phyloP scores from a whole-genome alignment of 2,329 filamentous ascomycete species.

The Pleoardoris graminearum region DNA sequence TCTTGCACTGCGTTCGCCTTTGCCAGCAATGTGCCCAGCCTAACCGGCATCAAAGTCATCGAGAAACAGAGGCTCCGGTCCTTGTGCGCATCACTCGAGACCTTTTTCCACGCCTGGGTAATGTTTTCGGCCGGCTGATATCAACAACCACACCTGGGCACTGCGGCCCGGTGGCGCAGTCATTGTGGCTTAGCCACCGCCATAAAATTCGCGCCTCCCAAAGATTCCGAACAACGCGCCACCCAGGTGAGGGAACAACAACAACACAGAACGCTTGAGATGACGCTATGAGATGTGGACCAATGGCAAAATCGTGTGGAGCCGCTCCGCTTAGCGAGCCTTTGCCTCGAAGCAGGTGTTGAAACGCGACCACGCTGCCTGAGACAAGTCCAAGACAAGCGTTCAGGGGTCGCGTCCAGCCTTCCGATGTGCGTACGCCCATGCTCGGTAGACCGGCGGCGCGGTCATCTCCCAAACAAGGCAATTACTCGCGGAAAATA shows the following conservation, averaged over 20 bases:
- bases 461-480: conserved; percentile 19
- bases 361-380: conserved; percentile 39
- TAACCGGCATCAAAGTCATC: conserved; percentile 11
- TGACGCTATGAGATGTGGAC: neutral
- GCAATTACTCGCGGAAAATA: conserved; percentile 22
- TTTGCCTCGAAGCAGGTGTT: conserved; percentile 30
- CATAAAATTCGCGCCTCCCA: too few relatives aligned
- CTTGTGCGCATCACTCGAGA: conserved; percentile 21
- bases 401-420: conserved; percentile 27
- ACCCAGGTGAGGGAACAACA: neutral
- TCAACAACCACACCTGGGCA: neutral
- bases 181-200: neutral
- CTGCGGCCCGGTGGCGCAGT: conserved; percentile 21
- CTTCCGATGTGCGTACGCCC: conserved; percentile 21
- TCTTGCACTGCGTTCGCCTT: neutral
- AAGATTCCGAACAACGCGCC: too few relatives aligned
- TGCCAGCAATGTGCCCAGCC: neutral
- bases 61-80: conserved; percentile 27
- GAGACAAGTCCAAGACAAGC: conserved; percentile 43
- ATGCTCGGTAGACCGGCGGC: conserved; percentile 13
- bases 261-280: neutral
- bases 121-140: neutral
- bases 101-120: conserved; percentile 12
- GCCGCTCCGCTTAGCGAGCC: conserved; percentile 25
- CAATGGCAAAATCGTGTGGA: too few relatives aligned